Base-by-base conservation (phyloP, 306 rosid genomes). In the Quercus rubra region DNA sequence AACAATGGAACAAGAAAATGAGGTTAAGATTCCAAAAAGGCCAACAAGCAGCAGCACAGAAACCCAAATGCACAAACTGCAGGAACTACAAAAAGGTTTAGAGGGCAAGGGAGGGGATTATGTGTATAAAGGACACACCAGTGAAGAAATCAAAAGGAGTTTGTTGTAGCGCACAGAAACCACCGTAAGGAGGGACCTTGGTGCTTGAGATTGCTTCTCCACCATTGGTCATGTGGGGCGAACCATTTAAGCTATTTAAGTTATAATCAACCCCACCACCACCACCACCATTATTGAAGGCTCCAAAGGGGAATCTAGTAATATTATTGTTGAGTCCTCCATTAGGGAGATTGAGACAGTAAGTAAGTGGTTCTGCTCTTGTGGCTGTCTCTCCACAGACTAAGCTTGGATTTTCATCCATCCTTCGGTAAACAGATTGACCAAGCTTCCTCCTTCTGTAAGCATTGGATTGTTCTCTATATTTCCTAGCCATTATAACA, bases 401-500 rank as follows among this genome's bases (percentile, higher is more conserved):
- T 75, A 79, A 64, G 77, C 73, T 81, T 70, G 85, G 78, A 71
- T 81, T 85, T 62, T 91, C 88, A 43, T 86, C 99, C 88, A 86
- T 79, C 73, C 89, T 79, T 74, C 87, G 88, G 84, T 82, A 88
- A 54, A 88, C 83, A 76, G 97, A 80, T 79, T 93, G 97, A 28
- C 71, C 86, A 4, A 90, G 84, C 77, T 92, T 96, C 82, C 99
- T 92, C 77, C 98, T 90, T 70, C 96, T 81, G 41, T 90, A 91
- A 74, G 97, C 95, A 87, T 89, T 91, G 5, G 98, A 96, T 59
- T 96, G 98, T 71, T 93, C 97, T 83, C 97, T 87, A 77, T 89
- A 93, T 78, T 93, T 96, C 74, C 99, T 93, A 0, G 98, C 99
- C 99, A 96, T 96, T 23, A 93, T 90, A 71, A 93, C 99, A 86